phyloP scores from a whole-genome alignment of 148 eudicot genomes.

The Vaccinium darrowii region DNA sequence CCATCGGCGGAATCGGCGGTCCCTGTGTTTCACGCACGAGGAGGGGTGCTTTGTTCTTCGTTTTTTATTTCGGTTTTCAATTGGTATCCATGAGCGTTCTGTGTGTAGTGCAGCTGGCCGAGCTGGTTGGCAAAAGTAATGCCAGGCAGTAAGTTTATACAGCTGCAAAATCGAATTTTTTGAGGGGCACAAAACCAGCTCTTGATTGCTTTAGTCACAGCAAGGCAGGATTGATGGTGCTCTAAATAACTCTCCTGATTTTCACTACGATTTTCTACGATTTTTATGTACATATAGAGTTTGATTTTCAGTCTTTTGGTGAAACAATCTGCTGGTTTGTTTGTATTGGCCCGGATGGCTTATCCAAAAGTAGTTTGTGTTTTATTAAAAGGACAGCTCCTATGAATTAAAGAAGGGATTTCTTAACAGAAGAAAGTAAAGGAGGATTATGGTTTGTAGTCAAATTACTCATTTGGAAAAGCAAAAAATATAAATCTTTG shows the following conservation, averaged over 20 bases:
- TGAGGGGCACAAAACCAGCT: conserved; percentile 36
- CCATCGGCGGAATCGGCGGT: background rate
- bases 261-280: background rate
- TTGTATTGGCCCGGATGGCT: too few relatives aligned
- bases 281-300: too few relatives aligned
- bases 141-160: conserved; percentile 40
- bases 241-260: conserved; percentile 19
- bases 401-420: too few relatives aligned
- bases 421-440: too few relatives aligned
- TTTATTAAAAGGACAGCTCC: too few relatives aligned
- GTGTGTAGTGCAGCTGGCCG: conserved; percentile 43
- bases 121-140: conserved; percentile 41
- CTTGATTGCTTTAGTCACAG: conserved; percentile 35
- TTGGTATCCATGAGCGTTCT: background rate
- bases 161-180: conserved; percentile 29
- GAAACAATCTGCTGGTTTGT: too few relatives aligned
- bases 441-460: too few relatives aligned
- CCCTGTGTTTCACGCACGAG: background rate
- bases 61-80: background rate
- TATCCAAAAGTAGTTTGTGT: too few relatives aligned
- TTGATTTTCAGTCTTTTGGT: too few relatives aligned
- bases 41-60: background rate
- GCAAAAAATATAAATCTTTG: too few relatives aligned
- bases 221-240: conserved; percentile 39
- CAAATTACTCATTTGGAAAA: too few relatives aligned